These are phyloP conservation scores for Clonostachys byssicola DNA, from an alignment of 2,329 filamentous ascomycete species.

Conservation along the genomic window DNA sequence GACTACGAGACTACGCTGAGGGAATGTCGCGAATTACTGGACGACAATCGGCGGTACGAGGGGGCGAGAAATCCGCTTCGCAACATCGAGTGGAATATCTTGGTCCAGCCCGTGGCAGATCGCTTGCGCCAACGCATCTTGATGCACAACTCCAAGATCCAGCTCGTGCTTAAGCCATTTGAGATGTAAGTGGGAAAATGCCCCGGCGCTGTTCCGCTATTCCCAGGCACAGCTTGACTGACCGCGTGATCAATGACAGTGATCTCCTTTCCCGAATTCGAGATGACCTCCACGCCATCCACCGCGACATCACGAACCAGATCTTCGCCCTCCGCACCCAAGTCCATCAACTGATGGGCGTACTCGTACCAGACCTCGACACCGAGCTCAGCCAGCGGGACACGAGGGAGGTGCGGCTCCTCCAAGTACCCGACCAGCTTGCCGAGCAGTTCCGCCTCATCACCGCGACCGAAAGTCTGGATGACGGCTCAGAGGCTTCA, in stretches of 20 bases:
- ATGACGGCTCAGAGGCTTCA: slow-evolving; percentile 10
- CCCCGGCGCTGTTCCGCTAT: too few relatives aligned
- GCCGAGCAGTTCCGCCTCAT: slow-evolving; percentile 13
- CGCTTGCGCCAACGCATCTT: slow-evolving; percentile 20
- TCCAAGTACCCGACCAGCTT: slow-evolving; percentile 12
- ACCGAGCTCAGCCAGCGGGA: slow-evolving; percentile 11
- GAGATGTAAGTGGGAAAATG: slow-evolving; percentile 19
- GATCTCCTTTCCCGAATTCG: not conserved
- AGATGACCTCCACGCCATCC: slow-evolving; percentile 18
- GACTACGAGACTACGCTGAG: slow-evolving; percentile 18
- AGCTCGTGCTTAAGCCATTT: slow-evolving; percentile 25
- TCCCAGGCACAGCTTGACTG: not conserved
- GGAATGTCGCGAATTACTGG: slow-evolving; percentile 22
- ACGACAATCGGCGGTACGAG: slow-evolving; percentile 19
- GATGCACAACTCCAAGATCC: slow-evolving; percentile 26
- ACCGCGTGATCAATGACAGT: too few relatives aligned
- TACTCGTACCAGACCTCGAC: slow-evolving; percentile 16
- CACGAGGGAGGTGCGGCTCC: slow-evolving; percentile 5
- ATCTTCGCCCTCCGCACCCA: slow-evolving; percentile 14
- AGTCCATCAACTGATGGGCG: slow-evolving; percentile 14
- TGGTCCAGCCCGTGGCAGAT: slow-evolving; percentile 24
- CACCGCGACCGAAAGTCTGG: slow-evolving; percentile 11
- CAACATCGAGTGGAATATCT: slow-evolving; percentile 28
- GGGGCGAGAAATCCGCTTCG: slow-evolving; percentile 14
- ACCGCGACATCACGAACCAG: slow-evolving; percentile 11